Evolutionary conservation across 1,284 basidiomycete genomes (phyloP).

Genomic region (Sporisorium sorghi): DNA sequence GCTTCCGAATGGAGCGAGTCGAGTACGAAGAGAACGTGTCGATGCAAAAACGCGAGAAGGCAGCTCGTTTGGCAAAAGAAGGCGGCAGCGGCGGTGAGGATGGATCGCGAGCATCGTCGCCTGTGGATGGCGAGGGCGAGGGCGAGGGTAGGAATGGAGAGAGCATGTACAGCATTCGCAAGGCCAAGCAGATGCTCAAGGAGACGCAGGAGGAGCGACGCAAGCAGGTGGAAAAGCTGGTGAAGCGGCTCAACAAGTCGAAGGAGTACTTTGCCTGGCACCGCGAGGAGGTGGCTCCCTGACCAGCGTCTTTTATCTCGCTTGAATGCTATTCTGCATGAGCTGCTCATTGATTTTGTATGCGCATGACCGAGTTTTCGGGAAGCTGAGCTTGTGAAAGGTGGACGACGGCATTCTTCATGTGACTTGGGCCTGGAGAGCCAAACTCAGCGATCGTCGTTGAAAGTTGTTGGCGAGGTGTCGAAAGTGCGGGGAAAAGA

Average conservation of each 20-base stretch:
- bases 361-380: neutral
- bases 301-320: neutral
- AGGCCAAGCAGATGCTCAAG: constrained; percentile 49
- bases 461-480: neutral
- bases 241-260: constrained; percentile 31
- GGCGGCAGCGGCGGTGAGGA: neutral
- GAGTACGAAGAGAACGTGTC: constrained; percentile 47
- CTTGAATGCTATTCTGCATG: neutral
- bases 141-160: constrained; percentile 5
- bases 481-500: constrained; percentile 9
- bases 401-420: neutral
- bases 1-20: constrained; percentile 33
- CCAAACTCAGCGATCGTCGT: neutral
- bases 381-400: neutral
- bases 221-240: constrained; percentile 34
- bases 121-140: neutral
- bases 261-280: constrained; percentile 58
- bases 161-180: constrained; percentile 40
- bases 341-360: neutral
- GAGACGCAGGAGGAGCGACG: constrained; percentile 46
- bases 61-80: constrained; percentile 14
- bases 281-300: constrained; percentile 39
- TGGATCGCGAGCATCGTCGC: constrained; percentile 1
- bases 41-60: constrained; percentile 41
- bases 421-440: neutral